Base-by-base conservation (phyloP, 306 rosid genomes). In the Datisca glomerata region DNA sequence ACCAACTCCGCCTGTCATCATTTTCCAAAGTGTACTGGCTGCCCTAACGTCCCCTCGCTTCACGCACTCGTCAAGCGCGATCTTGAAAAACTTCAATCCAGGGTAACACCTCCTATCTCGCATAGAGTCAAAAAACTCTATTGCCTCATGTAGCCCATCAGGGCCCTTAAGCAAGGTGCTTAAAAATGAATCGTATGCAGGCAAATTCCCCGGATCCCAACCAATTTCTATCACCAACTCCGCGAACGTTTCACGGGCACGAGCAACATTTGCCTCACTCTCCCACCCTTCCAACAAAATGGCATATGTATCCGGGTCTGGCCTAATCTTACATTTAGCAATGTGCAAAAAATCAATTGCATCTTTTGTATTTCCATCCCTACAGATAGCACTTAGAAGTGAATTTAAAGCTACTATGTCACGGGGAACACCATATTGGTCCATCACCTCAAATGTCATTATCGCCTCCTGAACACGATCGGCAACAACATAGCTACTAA, bases 261-360 rank as follows among this genome's bases (percentile, higher is more conserved):
- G 40, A 45, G 14, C 48, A n/a, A 63, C 75, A 60, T 64, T 60
- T 41, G 58, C 53, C 18, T 81, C 80, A 4, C 32, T 54, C 53
- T 73, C 93, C 65, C 75, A 81, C 7, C 86, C 86, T n/a, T 81
- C 86, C 64, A 81, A 57, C 61, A 81, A 43, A 35, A 81, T 74
- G 0, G 93, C 80, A 12, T 65, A 74, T 0, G 78, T 65, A 45
- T 81, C 80, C 0, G 40, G 37, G 31, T 81, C 78, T 0, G 84
- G 76, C 51, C 66, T 62, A 23, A 77, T 53, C 3, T 49, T 33
- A 4, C 48, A 63, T 66, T 71, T 74, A 0, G 66, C 76, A 44
- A 55, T n/a, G 18, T 43, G 65, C 51, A 77, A 66, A 35, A 68
- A 71, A 3, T 77, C 76, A 39, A 57, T 24, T 0, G 78, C 84